Evolutionary conservation across 2,329 filamentous ascomycete species (phyloP).

Genomic region (Penicillium paneum): DNA sequence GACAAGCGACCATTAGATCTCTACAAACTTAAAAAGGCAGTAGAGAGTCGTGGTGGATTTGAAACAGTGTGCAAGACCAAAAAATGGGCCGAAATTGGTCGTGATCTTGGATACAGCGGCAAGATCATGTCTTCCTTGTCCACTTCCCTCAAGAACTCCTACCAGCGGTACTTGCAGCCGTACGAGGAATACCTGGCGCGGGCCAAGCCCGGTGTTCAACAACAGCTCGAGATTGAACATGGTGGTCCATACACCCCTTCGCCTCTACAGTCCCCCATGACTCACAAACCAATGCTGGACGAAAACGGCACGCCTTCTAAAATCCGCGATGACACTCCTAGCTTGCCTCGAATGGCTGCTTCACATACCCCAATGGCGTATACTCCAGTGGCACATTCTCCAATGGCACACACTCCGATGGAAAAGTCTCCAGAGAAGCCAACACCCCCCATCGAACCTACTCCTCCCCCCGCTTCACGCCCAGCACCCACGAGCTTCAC

Average conservation of each 20-base stretch:
- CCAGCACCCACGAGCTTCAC: constrained; percentile 58
- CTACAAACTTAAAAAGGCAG: constrained; percentile 93
- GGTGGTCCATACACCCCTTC: constrained; percentile 83
- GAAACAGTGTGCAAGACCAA: constrained; percentile 96
- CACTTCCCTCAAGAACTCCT: constrained; percentile 96
- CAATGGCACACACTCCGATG: constrained; percentile 50
- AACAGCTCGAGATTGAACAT: constrained; percentile 89
- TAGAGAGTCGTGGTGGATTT: constrained; percentile 90
- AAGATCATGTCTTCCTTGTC: constrained; percentile 99
- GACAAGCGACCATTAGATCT: constrained; percentile 96
- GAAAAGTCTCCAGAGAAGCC: constrained; percentile 34
- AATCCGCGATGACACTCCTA: constrained; percentile 64
- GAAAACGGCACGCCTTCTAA: constrained; percentile 47
- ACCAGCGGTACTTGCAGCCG: constrained; percentile 92
- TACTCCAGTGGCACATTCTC: background rate
- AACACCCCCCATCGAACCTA: constrained; percentile 37
- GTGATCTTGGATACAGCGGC: constrained; percentile 93
- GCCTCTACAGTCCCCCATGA: constrained; percentile 72
- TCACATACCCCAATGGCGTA: constrained; percentile 51
- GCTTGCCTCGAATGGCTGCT: constrained; percentile 55
- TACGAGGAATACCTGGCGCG: constrained; percentile 92
- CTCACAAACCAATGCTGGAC: constrained; percentile 40
- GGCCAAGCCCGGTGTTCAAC: constrained; percentile 93
- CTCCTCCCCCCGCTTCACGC: constrained; percentile 34
- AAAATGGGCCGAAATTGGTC: constrained; percentile 98